phyloP scores from a whole-genome alignment of 768 basidiomycete genomes.

The Artomyces pyxidatus region DNA sequence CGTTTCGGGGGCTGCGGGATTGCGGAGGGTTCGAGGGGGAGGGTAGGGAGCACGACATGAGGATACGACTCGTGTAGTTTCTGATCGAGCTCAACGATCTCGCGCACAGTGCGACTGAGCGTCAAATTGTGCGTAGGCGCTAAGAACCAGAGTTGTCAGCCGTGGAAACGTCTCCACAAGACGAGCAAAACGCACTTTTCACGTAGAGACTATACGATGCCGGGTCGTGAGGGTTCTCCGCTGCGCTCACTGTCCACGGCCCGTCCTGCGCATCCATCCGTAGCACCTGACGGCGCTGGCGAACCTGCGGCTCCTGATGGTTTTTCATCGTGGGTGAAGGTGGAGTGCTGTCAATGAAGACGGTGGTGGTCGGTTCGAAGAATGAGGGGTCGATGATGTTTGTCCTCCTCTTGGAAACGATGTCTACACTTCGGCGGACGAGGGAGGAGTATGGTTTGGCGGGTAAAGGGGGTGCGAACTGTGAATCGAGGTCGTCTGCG shows the following conservation, averaged over 20 bases:
- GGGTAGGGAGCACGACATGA: slow-evolving; percentile 44
- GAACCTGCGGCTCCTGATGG: slow-evolving; percentile 19
- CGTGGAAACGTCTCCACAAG: slow-evolving; percentile 8
- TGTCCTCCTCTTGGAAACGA: slow-evolving; percentile 28
- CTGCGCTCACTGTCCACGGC: slow-evolving; percentile 83
- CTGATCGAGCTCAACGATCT: slow-evolving; percentile 74
- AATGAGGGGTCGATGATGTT: slow-evolving; percentile 35
- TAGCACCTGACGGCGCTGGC: slow-evolving; percentile 34
- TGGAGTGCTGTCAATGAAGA: slow-evolving; percentile 19
- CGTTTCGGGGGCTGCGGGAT: slow-evolving; percentile 57
- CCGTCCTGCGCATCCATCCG: slow-evolving; percentile 72
- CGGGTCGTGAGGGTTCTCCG: slow-evolving; percentile 72
- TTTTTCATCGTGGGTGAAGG: slow-evolving; percentile 19
- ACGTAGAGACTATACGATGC: slow-evolving; percentile 77
- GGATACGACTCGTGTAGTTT: slow-evolving; percentile 67
- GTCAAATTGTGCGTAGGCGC: slow-evolving; percentile 89
- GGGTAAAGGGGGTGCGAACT: slow-evolving; percentile 20
- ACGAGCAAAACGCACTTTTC: slow-evolving; percentile 61
- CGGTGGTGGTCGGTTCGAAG: slow-evolving; percentile 30
- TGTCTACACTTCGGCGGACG: slow-evolving; percentile 38
- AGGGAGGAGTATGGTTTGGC: slow-evolving; percentile 23
- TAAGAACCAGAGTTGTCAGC: slow-evolving; percentile 25
- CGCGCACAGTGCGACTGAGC: slow-evolving; percentile 66
- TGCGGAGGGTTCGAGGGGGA: slow-evolving; percentile 51
- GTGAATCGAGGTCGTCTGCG: slow-evolving; percentile 13